Evolutionary conservation across 495 filamentous ascomycete species (phyloP).

Genomic region (Terfezia claveryi): DNA sequence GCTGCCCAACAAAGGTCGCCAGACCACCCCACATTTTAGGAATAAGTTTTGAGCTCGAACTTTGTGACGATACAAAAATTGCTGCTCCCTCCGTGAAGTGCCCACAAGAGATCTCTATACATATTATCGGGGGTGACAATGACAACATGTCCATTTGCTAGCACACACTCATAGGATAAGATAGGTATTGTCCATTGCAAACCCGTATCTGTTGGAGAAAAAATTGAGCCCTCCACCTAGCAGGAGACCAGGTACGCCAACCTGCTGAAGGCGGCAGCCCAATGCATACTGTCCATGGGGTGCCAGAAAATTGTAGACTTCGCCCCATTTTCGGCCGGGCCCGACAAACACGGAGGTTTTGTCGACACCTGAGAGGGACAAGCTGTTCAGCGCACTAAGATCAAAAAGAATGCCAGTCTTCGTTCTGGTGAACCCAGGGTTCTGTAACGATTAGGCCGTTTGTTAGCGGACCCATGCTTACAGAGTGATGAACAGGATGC

Average conservation of each 20-base stretch:
- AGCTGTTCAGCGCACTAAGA: constrained; percentile 27
- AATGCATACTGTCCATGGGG: constrained; percentile 26
- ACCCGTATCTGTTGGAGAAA: constrained; percentile 27
- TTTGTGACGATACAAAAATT: constrained; percentile 43
- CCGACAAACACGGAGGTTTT: constrained; percentile 22
- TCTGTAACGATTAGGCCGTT: too few relatives aligned
- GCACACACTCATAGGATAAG: constrained; percentile 29
- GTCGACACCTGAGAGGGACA: constrained; percentile 21
- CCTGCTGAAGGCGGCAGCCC: constrained; percentile 29
- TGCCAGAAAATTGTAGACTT: constrained; percentile 31
- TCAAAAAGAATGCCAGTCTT: constrained; percentile 35
- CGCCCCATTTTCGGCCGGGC: constrained; percentile 29
- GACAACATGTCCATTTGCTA: constrained; percentile 20
- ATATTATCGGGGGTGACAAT: constrained; percentile 14
- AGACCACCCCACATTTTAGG: constrained; percentile 26
- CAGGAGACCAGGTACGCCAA: constrained; percentile 35
- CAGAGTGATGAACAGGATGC: too few relatives aligned
- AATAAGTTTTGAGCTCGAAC: constrained; percentile 29
- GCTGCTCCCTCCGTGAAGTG: constrained; percentile 34
- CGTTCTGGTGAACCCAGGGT: constrained; percentile 26
- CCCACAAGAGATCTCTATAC: constrained; percentile 28
- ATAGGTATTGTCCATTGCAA: constrained; percentile 31
- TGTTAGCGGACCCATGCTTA: too few relatives aligned
- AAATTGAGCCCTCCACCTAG: constrained; percentile 35
- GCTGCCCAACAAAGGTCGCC: neutral